Conservation (phyloP, 129 eudicot genomes). For the Helianthus tuberosus region DNA sequence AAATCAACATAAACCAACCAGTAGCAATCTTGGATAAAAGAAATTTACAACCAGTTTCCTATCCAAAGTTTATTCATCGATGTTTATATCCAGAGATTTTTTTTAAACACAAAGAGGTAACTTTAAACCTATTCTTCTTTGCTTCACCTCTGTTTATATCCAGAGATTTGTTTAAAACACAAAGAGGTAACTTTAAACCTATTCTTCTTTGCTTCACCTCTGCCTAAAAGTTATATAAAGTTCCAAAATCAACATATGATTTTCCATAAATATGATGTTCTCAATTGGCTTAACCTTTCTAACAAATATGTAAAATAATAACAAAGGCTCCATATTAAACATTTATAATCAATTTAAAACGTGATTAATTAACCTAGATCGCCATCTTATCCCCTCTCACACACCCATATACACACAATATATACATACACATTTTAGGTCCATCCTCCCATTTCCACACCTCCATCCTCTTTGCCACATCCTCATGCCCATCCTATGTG, state of each 20-base stretch:
- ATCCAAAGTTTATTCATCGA: slow-evolving; percentile 14
- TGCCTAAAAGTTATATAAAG: not conserved
- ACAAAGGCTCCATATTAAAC: not conserved
- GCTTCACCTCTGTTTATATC: not conserved
- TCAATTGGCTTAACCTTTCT: not conserved
- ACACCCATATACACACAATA: no score
- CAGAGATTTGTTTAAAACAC: slow-evolving; percentile 10
- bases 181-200: not conserved
- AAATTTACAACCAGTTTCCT: no score
- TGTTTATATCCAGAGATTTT: not conserved
- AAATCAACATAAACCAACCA: no score
- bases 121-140: not conserved
- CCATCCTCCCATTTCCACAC: no score
- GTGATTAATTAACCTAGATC: not conserved
- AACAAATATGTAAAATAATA: not conserved
- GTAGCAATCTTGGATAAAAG: no score
- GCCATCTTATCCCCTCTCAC: not conserved
- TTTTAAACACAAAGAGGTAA: slow-evolving; percentile 10
- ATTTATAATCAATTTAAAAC: not conserved
- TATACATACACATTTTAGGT: no score
- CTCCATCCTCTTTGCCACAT: no score
- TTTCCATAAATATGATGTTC: no score
- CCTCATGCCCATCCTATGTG: no score
- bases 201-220: not conserved
- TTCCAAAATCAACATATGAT: not conserved